phyloP scores from a whole-genome alignment of 2,329 filamentous ascomycete genomes.

The Calonectria multiphialidica region DNA sequence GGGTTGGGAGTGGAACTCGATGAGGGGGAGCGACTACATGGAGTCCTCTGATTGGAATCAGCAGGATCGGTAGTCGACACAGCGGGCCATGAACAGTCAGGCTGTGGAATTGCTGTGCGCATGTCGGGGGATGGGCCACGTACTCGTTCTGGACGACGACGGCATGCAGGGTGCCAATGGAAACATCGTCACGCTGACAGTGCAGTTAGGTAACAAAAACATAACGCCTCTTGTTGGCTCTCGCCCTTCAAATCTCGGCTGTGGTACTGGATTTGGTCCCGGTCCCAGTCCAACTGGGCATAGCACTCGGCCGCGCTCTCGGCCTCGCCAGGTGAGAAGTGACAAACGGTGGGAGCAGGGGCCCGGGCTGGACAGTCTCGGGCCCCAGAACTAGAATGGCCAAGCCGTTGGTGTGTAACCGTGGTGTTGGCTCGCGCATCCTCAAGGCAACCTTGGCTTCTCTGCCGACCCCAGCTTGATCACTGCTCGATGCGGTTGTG shows the following conservation, averaged over 20 bases:
- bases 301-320: not conserved
- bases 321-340: not conserved
- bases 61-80: not conserved
- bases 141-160: not conserved
- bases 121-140: not conserved
- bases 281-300: not conserved
- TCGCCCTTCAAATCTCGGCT: slow-evolving; percentile 12
- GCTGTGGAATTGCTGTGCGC: not conserved
- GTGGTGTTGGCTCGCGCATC: not conserved
- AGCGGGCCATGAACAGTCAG: not conserved
- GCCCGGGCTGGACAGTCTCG: not conserved
- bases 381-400: not conserved
- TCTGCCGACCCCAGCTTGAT: slow-evolving; percentile 19
- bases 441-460: not conserved
- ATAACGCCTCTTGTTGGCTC: not conserved
- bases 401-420: slow-evolving; percentile 3
- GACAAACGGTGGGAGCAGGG: not conserved
- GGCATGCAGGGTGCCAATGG: not conserved
- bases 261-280: not conserved
- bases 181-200: not conserved
- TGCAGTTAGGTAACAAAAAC: slow-evolving; percentile 14
- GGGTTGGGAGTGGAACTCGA: not conserved
- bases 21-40: not conserved
- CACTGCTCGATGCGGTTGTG: slow-evolving; percentile 20
- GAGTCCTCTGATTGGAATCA: not conserved